Evolutionary conservation across 2,329 filamentous ascomycete species (phyloP).

Genomic region (Penicillium sp.): DNA sequence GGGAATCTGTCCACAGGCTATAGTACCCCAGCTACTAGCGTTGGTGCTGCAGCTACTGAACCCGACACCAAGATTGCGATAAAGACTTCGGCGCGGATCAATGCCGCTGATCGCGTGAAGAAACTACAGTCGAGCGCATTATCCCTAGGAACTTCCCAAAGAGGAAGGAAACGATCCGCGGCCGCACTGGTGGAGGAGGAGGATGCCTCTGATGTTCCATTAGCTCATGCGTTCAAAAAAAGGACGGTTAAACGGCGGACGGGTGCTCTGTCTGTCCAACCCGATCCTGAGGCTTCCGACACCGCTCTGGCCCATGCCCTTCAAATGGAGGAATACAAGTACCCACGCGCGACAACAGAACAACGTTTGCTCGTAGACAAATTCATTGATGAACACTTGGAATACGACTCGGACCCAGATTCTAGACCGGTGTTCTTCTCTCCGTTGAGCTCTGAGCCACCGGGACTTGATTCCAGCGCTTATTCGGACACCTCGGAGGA

Average conservation of each 20-base stretch:
- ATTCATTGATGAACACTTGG: conserved; percentile 14
- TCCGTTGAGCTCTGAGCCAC: not conserved
- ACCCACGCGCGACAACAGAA: conserved; percentile 38
- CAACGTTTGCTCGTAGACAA: conserved; percentile 27
- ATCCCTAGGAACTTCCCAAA: conserved; percentile 36
- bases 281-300: conserved; percentile 41
- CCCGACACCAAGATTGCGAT: conserved; percentile 36
- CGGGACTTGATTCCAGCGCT: not conserved
- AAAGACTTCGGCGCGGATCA: conserved; percentile 36
- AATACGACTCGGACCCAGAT: conserved; percentile 9
- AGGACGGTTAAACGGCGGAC: conserved; percentile 47
- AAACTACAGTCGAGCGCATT: conserved; percentile 53
- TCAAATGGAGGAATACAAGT: conserved; percentile 56
- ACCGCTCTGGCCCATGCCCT: conserved; percentile 57
- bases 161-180: conserved; percentile 47
- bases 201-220: conserved; percentile 48
- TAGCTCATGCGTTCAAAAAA: conserved; percentile 58
- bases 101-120: conserved; percentile 48
- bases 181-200: conserved; percentile 34
- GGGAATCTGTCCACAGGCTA: conserved; percentile 49
- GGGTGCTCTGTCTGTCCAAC: conserved; percentile 40
- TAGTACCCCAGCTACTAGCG: conserved; percentile 64
- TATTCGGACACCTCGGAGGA: conserved; percentile 19
- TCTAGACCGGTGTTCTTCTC: not conserved
- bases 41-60: conserved; percentile 53